Percentiles rank a stretch among this genome's conserved stretches.
Evolutionary conservation across 2,329 filamentous ascomycete genomes (phyloP).

Genomic region (Alternaria gansuensis): DNA sequence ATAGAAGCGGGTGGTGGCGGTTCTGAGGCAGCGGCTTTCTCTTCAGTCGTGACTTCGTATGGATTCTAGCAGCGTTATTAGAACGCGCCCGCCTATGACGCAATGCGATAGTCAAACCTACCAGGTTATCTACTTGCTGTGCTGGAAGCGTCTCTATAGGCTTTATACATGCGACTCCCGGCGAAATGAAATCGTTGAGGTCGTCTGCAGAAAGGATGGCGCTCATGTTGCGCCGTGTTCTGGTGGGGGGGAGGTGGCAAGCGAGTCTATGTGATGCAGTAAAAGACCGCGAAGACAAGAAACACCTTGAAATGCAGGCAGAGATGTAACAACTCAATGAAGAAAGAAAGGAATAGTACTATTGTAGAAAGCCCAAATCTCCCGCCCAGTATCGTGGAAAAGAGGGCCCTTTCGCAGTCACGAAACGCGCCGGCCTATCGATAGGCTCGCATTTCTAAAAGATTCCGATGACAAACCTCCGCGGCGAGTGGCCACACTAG

Average conservation of each 20-base stretch:
- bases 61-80: constrained; percentile 57
- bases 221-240: constrained; percentile 70
- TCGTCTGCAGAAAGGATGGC: constrained; percentile 97
- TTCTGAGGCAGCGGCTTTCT: constrained; percentile 67
- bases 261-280: constrained; percentile 2
- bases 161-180: constrained; percentile 97
- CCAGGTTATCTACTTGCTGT: constrained; percentile 59
- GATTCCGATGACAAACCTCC: constrained; percentile 25
- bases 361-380: constrained; percentile 18
- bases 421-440: constrained; percentile 41
- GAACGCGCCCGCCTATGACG: constrained; percentile 33
- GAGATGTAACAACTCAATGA: background rate
- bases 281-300: background rate
- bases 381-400: constrained; percentile 34
- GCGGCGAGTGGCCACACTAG: constrained; percentile 36
- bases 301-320: constrained; percentile 5
- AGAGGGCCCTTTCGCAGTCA: constrained; percentile 29
- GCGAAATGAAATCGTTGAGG: constrained; percentile 98
- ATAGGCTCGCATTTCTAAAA: constrained; percentile 41
- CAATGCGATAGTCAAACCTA: constrained; percentile 39
- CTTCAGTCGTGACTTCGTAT: constrained; percentile 94
- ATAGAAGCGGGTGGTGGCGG: constrained; percentile 83
- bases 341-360: constrained; percentile 11
- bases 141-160: constrained; percentile 88
- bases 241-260: constrained; percentile 28